Conservation (phyloP, 371 early-diverging fungal genomes). For the Funneliformis caledonium region DNA sequence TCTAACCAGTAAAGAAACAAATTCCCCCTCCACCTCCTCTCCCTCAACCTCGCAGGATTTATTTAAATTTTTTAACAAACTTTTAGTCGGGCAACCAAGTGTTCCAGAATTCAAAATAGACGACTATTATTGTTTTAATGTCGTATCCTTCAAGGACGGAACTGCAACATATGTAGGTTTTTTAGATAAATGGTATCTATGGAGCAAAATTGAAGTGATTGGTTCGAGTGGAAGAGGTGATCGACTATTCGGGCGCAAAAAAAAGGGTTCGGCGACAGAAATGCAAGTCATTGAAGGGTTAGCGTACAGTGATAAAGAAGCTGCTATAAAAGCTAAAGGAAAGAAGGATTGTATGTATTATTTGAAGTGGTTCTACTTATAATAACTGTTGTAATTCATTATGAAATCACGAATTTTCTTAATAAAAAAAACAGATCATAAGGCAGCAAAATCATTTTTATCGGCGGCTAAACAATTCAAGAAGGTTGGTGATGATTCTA, state of each 20-base stretch:
- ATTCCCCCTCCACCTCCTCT: background rate
- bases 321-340: slow-evolving; percentile 33
- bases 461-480: slow-evolving; percentile 32
- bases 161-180: slow-evolving; percentile 35
- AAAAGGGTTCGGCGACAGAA: background rate
- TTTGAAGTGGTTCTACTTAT: background rate
- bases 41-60: background rate
- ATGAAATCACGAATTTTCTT: background rate
- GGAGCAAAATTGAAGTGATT: slow-evolving; percentile 20
- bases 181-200: slow-evolving; percentile 25
- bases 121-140: slow-evolving; percentile 25
- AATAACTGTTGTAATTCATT: background rate
- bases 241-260: background rate
- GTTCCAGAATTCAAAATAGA: slow-evolving; percentile 35
- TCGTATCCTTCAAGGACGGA: slow-evolving; percentile 24
- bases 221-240: background rate
- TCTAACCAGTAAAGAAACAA: background rate
- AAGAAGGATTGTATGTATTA: slow-evolving; percentile 24
- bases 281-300: slow-evolving; percentile 25
- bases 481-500: slow-evolving; percentile 19
- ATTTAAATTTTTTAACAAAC: slow-evolving; percentile 19
- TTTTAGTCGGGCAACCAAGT: slow-evolving; percentile 7
- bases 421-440: background rate
- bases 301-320: slow-evolving; percentile 20
- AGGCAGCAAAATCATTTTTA: slow-evolving; percentile 21